Evolutionary conservation across 1,284 basidiomycete genomes (phyloP).

Genomic region (Malassezia vespertilionis): DNA sequence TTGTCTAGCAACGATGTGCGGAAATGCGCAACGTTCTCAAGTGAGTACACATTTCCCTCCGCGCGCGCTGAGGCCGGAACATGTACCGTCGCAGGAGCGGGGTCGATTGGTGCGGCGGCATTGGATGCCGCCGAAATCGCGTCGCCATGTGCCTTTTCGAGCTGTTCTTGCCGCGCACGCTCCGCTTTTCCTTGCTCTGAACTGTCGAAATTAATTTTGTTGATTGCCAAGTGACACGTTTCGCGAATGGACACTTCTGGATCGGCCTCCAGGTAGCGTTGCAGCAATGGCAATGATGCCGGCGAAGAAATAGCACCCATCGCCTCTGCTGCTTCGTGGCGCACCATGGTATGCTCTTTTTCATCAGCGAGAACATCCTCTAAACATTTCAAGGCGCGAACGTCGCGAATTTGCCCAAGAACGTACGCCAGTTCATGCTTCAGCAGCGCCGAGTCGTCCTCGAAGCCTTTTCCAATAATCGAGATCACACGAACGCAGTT

Average conservation of each 20-base stretch:
- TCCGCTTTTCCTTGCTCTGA: conserved; percentile 46
- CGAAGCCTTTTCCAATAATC: conserved; percentile 77
- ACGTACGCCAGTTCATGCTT: conserved; percentile 98
- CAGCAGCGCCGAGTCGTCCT: conserved; percentile 75
- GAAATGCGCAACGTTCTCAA: conserved; percentile 53
- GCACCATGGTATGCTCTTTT: conserved; percentile 85
- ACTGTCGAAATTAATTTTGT: conserved; percentile 86
- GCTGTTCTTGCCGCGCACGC: conserved; percentile 42
- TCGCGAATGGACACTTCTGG: conserved; percentile 73
- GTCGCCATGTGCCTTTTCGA: conserved; percentile 17
- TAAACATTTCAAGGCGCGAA: conserved; percentile 66
- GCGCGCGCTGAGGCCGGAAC: conserved; percentile 19
- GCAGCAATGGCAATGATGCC: conserved; percentile 61
- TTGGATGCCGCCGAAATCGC: conserved; percentile 11
- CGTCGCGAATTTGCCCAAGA: conserved; percentile 75
- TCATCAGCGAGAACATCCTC: conserved; percentile 63
- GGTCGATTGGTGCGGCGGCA: conserved; percentile 77
- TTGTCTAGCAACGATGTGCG: conserved; percentile 60
- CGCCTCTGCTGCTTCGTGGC: conserved; percentile 97
- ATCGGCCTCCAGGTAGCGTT: conserved; percentile 64
- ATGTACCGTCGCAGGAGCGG: conserved; percentile 59
- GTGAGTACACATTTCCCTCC: conserved; percentile 27
- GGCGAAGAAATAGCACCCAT: conserved; percentile 80
- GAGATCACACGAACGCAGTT: conserved; percentile 55
- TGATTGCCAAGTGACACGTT: conserved; percentile 93